Evolutionary conservation across 306 rosid genomes (phyloP).

Genomic region (barrel medic (Medicago truncatula)): MtrunA17r5.0-ANR NC_053044.1:12471001-12471500

Average conservation of each 20-base stretch:
- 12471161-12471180: no score
- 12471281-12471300: background rate
- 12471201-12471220: background rate
- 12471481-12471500: background rate
- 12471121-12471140: no score
- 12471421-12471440: background rate
- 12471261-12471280: background rate
- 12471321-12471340: background rate
- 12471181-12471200: background rate
- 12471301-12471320: background rate
- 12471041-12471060: conserved; percentile 8
- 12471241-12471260: background rate
- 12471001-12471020: background rate
- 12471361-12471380: background rate
- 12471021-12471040: background rate
- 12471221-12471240: background rate
- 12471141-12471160: no score
- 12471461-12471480: background rate
- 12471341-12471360: background rate
- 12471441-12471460: background rate
- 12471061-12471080: conserved; percentile 23
- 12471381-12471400: background rate
- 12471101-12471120: background rate
- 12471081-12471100: conserved; percentile 32
- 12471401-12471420: conserved; percentile 7